Evolutionary conservation across 495 filamentous ascomycete genomes (phyloP), one percentile per base, ranked within the genome.

Genomic region (Tuber borchii): DNA sequence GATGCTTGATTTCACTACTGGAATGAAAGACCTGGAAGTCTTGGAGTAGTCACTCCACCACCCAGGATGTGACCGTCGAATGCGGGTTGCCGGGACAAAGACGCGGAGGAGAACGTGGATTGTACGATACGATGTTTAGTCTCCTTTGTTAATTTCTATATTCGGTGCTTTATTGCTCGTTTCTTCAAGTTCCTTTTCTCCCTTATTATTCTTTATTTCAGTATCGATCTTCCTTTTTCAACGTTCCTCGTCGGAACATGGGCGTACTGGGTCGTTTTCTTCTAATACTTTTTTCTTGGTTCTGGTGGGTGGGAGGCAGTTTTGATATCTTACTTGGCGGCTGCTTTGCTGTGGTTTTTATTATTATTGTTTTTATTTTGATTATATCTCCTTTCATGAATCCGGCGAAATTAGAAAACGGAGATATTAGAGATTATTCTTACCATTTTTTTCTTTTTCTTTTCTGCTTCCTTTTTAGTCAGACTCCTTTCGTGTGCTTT

Each of bases 1-100:
- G 37, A 90, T 99, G n/a, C 89, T 99, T 86, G 95, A 99, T 85
- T 93, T 93, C 81, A 91, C 91, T 26, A 86, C 86, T n/a, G 86
- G 83, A 73, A 84, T 90, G 16, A 78, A 85, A 68, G 85, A 87
- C 73, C 86, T 90, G 34, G 86, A 88, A 61, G 84, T 87, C 82
- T 82, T 90, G 31, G 86, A 88, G 79, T 71, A 74, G 68, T 70
- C 56, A 8, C 14, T 26, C 8, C 20, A 56, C 51, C 14, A 4
- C 31, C 73, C 70, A 3, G 73, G 46, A 75, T 78, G 19, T 74
- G n/a, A 43, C 16, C 68, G 12, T 39, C 34, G 71, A 70, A 44
- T 56, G 26, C 45, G 73, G 70, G 71, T 48, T 69, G 34, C 39
- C 68, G 14, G 34, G 26, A 34, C 74, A 78, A 72, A 74, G 39